Evolutionary conservation across 2,329 filamentous ascomycete species (phyloP), one percentile per base, ranked within the genome.

Genomic region (Colletotrichum navitas): DNA sequence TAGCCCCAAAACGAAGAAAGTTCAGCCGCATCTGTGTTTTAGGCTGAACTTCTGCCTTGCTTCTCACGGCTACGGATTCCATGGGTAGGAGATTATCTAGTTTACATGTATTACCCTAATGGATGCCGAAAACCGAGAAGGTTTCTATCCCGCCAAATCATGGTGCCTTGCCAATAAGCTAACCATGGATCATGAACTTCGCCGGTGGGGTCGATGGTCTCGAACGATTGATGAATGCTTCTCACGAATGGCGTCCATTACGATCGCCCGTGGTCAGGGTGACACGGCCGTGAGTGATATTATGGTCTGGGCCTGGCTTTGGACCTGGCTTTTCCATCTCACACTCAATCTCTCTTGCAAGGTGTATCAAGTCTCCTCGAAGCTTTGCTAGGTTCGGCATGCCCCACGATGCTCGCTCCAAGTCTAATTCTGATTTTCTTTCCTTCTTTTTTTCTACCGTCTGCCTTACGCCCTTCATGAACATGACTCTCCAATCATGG

Each of bases 11-110:
- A 68, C 58, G 64, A 68, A 68, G 64, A 71, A 68, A 39, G 68
- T 71, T 71, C 43, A 68, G 56, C 68, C 51, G 56, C 64, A 68
- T 36, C 26, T 10, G 29, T 68, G 64, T 71, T 68, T 71, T 68
- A 51, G 47, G 49, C 34, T 51, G 32, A 66, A 55, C 39, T 39
- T 55, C 24, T 60, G 24, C 39, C 16, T 3, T 14, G 24, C 16
- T 4, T 32, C 24, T 60, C 39, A 12, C n/a, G 18, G n/a, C 16
- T 41, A 34, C 36, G 43, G 6, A 11, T 21, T 6, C 24, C n/a
- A 11, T 14, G 8, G 3, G 16, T 21, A 21, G 51, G 56, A 11
- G 39, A 8, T 36, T 16, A 12, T 26, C n/a, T 26, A 26, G 32
- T 6, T 34, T 7, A 5, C 11, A 10, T 11, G 18, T 11, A 5